phyloP scores from a whole-genome alignment of 2,329 filamentous ascomycete species.

The Aspergillus novofumigatus region DNA sequence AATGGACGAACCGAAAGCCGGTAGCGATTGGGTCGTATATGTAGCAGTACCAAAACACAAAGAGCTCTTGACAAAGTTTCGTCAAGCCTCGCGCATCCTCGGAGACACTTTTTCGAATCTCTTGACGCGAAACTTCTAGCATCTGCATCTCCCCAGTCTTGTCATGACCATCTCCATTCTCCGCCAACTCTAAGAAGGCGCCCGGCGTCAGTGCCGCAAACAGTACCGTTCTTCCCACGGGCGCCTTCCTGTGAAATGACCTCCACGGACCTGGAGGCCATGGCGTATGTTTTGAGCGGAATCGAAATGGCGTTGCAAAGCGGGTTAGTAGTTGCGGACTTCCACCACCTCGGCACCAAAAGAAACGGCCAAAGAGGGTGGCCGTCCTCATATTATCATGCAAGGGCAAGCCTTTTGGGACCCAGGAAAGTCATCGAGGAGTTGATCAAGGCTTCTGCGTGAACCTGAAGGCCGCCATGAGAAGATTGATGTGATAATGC shows the following conservation, averaged over 20 bases:
- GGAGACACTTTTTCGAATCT: constrained; percentile 67
- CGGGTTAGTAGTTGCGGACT: constrained; percentile 31
- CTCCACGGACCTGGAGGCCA: constrained; percentile 18
- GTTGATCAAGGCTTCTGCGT: not conserved
- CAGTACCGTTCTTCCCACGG: constrained; percentile 28
- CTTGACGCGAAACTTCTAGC: constrained; percentile 74
- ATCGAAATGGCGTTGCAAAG: constrained; percentile 25
- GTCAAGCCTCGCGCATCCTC: constrained; percentile 58
- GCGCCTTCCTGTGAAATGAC: constrained; percentile 17
- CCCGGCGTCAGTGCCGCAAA: constrained; percentile 51
- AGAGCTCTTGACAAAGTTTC: constrained; percentile 55
- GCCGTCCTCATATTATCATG: constrained; percentile 47
- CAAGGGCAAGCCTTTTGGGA: constrained; percentile 6
- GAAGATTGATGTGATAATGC: not conserved
- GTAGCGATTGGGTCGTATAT: constrained; percentile 76
- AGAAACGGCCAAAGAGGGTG: constrained; percentile 48
- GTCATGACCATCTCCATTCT: constrained; percentile 45
- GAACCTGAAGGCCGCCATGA: constrained; percentile 5
- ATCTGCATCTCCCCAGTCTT: constrained; percentile 80
- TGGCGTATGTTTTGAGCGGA: constrained; percentile 21
- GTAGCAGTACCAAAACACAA: constrained; percentile 62
- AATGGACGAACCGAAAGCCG: constrained; percentile 78
- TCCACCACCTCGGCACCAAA: constrained; percentile 41
- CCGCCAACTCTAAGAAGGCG: constrained; percentile 56
- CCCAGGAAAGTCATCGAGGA: constrained; percentile 5